Percentiles rank a stretch among this genome's conserved stretches.
These are phyloP conservation scores for Leishmania tarentolae DNA, from an alignment of 208 protist genomes.

Conservation along the genomic window DNA sequence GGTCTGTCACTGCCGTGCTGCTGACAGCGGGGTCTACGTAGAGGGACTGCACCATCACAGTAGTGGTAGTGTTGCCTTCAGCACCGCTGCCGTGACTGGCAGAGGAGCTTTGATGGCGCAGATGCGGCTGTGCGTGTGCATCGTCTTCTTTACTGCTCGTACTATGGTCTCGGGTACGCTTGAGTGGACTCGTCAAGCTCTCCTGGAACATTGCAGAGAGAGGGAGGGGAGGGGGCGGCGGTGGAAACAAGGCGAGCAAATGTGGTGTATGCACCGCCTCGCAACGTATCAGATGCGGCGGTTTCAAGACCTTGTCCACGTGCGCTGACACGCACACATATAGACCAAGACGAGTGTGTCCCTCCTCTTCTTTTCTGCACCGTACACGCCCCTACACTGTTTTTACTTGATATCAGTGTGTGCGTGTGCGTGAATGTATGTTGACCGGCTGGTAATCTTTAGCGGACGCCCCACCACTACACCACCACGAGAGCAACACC, in stretches of 20 bases:
- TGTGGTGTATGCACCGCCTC: not conserved
- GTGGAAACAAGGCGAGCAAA: not conserved
- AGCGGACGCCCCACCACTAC: too few species aligned
- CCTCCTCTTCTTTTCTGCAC: too few species aligned
- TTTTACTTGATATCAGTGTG: too few species aligned
- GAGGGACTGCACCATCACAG: constrained; percentile 2
- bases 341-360: not conserved
- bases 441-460: too few species aligned
- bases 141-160: constrained; percentile 12
- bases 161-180: constrained; percentile 22
- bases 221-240: too few species aligned
- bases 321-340: constrained; percentile 6
- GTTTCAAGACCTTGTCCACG: not conserved
- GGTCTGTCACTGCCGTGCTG: not conserved
- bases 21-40: constrained; percentile 6
- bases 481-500: too few species aligned
- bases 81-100: not conserved
- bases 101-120: not conserved
- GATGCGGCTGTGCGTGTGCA: constrained; percentile 2
- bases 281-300: not conserved
- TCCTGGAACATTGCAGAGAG: constrained; percentile 14
- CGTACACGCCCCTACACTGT: too few species aligned
- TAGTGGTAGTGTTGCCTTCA: not conserved
- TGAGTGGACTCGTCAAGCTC: constrained; percentile 24
- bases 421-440: too few species aligned